Evolutionary conservation across 2,329 filamentous ascomycete species (phyloP), one percentile per base, ranked within the genome.

Genomic region (Tolypocladium endophyticum): DNA sequence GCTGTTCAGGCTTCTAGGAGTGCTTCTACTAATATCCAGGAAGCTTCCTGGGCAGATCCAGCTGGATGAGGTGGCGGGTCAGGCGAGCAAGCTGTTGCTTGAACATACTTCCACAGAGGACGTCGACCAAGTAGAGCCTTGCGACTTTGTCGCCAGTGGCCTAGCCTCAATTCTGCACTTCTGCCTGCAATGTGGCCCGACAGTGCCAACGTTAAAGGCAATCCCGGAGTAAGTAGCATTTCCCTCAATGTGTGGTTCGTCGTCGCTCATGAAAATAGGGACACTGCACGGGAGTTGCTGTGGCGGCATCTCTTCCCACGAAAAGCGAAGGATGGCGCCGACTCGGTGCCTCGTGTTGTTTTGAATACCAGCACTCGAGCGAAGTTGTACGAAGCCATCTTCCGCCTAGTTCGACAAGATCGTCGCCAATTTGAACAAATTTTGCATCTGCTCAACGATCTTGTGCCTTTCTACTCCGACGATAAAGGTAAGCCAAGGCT

Each of bases 241-340:
- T 25, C 33, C 25, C n/a, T 4, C 6, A 23, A 55, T 12, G 8
- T 14, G 7, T 20, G 50, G 1, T 59, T 9, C 20, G 9, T 4
- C n/a, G n/a, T 33, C 5, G 20, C 62, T 67, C 39, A 65, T 56
- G 53, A 25, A 45, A 30, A 33, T 39, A 73, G 70, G 12, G 59
- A 71, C 28, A 60, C 73, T 52, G 69, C 69, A 33, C 52, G 70
- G 70, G 68, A 73, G 3, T 69, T 92, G 1, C 84, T 91, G 64
- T 82, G 79, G 68, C 81, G 76, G 59, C 86, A 88, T 65, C 74
- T 92, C 0, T 90, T 90, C 64, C 87, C 88, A 28, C 45, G 36
- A 16, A 64, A 59, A 50, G 52, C 58, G 9, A 53, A 52, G 8
- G 28, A 59, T 7, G 59, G 59, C 18, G 57, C 41, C 20, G 45